phyloP scores from a whole-genome alignment of 2,329 filamentous ascomycete genomes.

The Paecilomyces sp. region DNA sequence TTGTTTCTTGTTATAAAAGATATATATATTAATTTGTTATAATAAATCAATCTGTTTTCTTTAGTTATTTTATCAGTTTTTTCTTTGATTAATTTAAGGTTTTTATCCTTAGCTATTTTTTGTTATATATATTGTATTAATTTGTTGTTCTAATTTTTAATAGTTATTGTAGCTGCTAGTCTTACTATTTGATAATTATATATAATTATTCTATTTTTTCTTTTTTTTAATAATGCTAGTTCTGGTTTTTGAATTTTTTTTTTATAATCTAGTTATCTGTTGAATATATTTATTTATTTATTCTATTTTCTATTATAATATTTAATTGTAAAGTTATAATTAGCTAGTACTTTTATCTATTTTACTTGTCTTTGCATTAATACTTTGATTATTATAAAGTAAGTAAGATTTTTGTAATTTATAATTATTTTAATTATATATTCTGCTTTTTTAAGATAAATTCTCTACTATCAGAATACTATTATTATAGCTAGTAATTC shows the following conservation, averaged over 20 bases:
- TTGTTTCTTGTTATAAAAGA: not conserved
- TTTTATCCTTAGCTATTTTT: not conserved
- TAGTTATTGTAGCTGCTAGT: no score
- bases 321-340: not conserved
- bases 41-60: not conserved
- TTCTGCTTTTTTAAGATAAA: not conserved
- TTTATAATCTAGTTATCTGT: not conserved
- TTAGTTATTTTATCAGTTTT: not conserved
- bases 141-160: no score
- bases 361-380: not conserved
- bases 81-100: not conserved
- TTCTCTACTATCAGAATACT: no score
- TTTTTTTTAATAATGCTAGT: not conserved
- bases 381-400: slow-evolving; percentile 1
- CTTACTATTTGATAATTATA: no score
- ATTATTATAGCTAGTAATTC: no score
- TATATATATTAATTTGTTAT: not conserved
- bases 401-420: slow-evolving; percentile 2
- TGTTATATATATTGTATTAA: no score
- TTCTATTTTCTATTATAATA: not conserved
- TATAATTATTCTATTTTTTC: no score
- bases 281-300: not conserved
- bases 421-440: not conserved
- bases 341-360: not conserved
- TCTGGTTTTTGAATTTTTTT: not conserved